Evolutionary conservation across 176 grass and related monocot species (phyloP).

Genomic region (Ensete glaucum): DNA sequence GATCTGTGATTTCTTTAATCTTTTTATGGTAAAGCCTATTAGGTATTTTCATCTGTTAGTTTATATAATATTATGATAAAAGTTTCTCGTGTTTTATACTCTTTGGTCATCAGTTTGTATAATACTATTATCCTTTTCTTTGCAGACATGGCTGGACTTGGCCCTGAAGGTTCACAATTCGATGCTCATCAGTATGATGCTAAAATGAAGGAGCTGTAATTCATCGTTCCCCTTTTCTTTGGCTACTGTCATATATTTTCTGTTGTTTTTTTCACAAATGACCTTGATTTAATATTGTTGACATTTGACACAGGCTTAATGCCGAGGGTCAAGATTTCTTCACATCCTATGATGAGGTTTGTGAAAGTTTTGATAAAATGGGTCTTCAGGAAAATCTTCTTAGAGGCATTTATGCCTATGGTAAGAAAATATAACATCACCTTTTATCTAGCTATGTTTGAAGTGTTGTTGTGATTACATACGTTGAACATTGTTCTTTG

Average conservation of each 20-base stretch:
- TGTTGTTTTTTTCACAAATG: no score
- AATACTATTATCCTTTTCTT: not conserved
- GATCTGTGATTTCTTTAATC: no score
- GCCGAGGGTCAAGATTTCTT: conserved; percentile 47
- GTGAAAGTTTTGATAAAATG: conserved; percentile 65
- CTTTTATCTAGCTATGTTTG: not conserved
- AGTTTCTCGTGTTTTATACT: no score
- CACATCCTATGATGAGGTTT: conserved; percentile 60
- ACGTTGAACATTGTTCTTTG: not conserved
- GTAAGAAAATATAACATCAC: conserved; percentile 11
- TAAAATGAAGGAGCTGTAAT: conserved; percentile 19
- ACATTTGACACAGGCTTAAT: conserved; percentile 21
- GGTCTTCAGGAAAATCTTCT: conserved; percentile 64
- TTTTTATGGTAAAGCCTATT: no score
- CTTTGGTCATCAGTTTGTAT: no score
- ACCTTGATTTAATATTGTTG: no score
- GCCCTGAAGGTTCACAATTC: not conserved
- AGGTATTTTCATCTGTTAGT: no score
- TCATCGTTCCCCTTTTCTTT: not conserved
- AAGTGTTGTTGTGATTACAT: not conserved
- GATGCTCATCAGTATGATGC: conserved; percentile 12
- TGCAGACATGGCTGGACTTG: conserved; percentile 7
- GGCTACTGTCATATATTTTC: no score
- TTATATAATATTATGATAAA: no score
- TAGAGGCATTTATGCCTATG: conserved; percentile 71